Base-by-base conservation (phyloP, 148 eudicot genomes). In the Silene latifolia region DNA sequence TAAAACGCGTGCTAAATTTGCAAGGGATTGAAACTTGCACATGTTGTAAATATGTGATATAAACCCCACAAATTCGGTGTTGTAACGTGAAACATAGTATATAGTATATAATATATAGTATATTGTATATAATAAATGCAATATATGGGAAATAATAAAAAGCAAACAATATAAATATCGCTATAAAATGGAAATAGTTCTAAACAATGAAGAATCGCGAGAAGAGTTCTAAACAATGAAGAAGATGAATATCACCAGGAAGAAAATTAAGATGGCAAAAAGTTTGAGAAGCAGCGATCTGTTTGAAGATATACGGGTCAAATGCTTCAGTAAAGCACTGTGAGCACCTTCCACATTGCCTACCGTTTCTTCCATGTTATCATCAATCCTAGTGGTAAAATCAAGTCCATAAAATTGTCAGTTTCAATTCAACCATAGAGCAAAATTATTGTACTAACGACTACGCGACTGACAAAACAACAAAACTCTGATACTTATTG, bases 271-370 rank as follows among this genome's bases (percentile, higher is more conserved):
- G 69, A 90, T 76, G 20, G 86, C 87, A 80, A 93, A 90, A 61
- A 93, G 82, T 82, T 93, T 93, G 77, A 93, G 84, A 80, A 93
- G 65, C 78, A 93, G 90, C 82, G 88, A 86, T 88, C 98, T 86
- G 88, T 93, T 90, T 58, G 98, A 90, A 56, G 96, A 87, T 81
- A 93, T 88, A 23, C 79, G 81, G 39, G 88, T 88, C 65, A 93
- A 77, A 80, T 93, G 83, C 81, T 87, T 93, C 81, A 90, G 68
- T 65, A 93, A 77, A 73, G 93, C 82, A 76, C 82, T 81, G 46
- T 89, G 90, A 76, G 96, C 96, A 80, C 92, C 87, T 79, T 93
- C 98, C 77, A 93, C 96, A 76, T 90, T 87, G 53, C 88, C 79
- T 81, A 86, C 74, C 24, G 98, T 77, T 80, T 93, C 96, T 7